Evolutionary conservation across 2,329 filamentous ascomycete genomes (phyloP).

Genomic region (Dendrostoma leiphaemia): DNA sequence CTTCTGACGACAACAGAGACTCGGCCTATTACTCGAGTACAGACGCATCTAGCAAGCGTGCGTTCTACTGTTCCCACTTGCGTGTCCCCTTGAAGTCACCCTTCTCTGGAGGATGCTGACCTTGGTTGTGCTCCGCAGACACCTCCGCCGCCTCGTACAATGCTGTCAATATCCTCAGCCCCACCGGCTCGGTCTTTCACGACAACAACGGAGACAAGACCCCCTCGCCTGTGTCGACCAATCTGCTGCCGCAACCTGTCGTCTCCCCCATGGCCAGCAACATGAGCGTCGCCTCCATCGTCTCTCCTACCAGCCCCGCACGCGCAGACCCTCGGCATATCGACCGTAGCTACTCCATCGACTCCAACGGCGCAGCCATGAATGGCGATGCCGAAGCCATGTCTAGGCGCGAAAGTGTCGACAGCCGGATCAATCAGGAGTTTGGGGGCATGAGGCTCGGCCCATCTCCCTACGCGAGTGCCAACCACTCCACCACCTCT

Average conservation of each 20-base stretch:
- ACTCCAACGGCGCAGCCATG: slow-evolving; percentile 35
- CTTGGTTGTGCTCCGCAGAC: slow-evolving; percentile 31
- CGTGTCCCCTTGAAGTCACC: not conserved
- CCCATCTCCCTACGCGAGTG: slow-evolving; percentile 70
- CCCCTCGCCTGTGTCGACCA: slow-evolving; percentile 55
- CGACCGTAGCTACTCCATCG: slow-evolving; percentile 40
- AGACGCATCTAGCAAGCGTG: slow-evolving; percentile 51
- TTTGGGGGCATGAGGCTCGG: slow-evolving; percentile 69
- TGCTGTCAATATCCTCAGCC: slow-evolving; percentile 38
- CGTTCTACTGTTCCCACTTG: slow-evolving; percentile 26
- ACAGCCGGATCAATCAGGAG: slow-evolving; percentile 72
- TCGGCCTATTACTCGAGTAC: slow-evolving; percentile 51
- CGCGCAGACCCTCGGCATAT: slow-evolving; percentile 42
- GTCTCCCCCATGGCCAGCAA: slow-evolving; percentile 55
- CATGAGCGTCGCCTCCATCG: slow-evolving; percentile 67
- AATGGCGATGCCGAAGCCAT: slow-evolving; percentile 39
- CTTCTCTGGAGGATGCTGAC: slow-evolving; percentile 18
- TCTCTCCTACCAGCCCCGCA: slow-evolving; percentile 55
- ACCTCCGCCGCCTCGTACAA: slow-evolving; percentile 45
- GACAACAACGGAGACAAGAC: slow-evolving; percentile 57
- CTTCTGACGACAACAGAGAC: slow-evolving; percentile 48
- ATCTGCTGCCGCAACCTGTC: slow-evolving; percentile 50
- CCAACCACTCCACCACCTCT: slow-evolving; percentile 74
- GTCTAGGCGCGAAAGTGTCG: slow-evolving; percentile 73
- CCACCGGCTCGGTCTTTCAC: slow-evolving; percentile 46